Evolutionary conservation across 306 rosid species (phyloP).

Genomic region (Gynostemma pentaphyllum): DNA sequence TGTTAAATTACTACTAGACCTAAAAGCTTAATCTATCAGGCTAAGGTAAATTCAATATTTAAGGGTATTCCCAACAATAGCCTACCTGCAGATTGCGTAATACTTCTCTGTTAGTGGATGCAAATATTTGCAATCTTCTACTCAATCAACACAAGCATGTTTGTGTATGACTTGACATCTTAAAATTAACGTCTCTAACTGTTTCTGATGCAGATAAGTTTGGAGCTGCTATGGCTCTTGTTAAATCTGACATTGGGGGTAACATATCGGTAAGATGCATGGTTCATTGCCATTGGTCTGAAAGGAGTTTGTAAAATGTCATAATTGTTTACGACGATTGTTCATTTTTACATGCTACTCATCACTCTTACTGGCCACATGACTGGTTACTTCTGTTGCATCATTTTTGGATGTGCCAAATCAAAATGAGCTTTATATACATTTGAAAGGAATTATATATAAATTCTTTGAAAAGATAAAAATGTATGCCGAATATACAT

Average conservation of each 20-base stretch:
- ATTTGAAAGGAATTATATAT: neutral
- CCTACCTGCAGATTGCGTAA: neutral
- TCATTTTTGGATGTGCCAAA: neutral
- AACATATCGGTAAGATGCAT: slow-evolving; percentile 51
- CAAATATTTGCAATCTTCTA: neutral
- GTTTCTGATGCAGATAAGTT: slow-evolving; percentile 57
- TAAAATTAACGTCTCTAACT: neutral
- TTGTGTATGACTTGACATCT: neutral
- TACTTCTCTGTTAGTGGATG: slow-evolving; percentile 1
- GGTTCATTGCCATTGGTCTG: neutral
- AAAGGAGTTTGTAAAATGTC: neutral
- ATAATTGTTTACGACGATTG: neutral
- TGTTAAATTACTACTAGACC: too few relatives aligned
- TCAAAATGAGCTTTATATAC: neutral
- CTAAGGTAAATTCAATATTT: too few relatives aligned
- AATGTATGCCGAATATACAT: neutral
- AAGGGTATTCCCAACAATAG: too few relatives aligned
- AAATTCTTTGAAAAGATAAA: neutral
- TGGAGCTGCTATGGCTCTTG: slow-evolving; percentile 94
- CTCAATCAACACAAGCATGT: neutral
- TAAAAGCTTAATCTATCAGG: too few relatives aligned
- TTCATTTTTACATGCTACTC: neutral
- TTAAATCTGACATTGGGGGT: slow-evolving; percentile 77
- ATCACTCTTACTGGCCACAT: neutral
- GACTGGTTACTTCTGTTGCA: neutral